Conservation (phyloP, 2,329 filamentous ascomycete genomes). For the Fusarium burgessii region DNA sequence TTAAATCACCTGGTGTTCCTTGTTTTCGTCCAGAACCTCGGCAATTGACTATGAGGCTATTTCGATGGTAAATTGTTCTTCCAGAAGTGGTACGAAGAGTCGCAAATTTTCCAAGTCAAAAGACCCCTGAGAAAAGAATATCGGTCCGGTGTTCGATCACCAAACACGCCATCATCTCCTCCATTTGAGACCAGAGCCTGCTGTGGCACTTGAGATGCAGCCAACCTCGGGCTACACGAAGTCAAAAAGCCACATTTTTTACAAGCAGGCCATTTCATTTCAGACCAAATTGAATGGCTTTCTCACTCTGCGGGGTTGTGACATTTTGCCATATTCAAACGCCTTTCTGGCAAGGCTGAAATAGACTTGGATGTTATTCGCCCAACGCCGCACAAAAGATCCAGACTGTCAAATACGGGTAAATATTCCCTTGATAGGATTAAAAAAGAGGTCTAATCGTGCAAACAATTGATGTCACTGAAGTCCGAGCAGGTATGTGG, state of each 20-base stretch:
- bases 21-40: background rate
- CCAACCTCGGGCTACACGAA: background rate
- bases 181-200: background rate
- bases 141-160: background rate
- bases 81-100: background rate
- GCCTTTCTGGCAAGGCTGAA: constrained; percentile 3
- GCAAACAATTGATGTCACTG: constrained; percentile 49
- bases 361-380: background rate
- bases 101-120: background rate
- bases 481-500: constrained; percentile 20
- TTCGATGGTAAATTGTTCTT: too few relatives aligned
- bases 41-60: background rate
- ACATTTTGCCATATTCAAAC: background rate
- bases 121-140: background rate
- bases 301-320: background rate
- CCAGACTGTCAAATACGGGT: background rate
- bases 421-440: background rate
- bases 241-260: constrained; percentile 7
- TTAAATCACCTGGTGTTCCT: background rate
- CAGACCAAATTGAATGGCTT: background rate
- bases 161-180: background rate
- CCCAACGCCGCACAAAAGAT: background rate
- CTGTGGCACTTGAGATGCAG: constrained; percentile 3
- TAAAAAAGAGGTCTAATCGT: constrained; percentile 40
- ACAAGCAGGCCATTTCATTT: background rate